Percentiles rank a stretch among this genome's conserved stretches.
phyloP scores from a whole-genome alignment of 257 asterid species.

The Parsonsia alboflavescens region DNA sequence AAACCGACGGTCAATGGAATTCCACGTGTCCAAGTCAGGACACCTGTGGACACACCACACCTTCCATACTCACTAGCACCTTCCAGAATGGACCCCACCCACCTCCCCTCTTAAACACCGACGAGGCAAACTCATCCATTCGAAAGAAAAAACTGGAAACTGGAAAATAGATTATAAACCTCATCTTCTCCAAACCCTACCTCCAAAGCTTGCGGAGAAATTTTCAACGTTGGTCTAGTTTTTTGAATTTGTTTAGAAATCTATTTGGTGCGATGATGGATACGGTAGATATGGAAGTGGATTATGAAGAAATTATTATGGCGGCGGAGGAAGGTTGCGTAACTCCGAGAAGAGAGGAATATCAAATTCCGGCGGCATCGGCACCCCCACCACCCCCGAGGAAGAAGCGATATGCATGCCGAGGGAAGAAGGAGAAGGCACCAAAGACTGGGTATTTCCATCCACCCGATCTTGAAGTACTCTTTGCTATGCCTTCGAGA shows the following conservation, averaged over 20 bases:
- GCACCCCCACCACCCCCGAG: slow-evolving; percentile 50
- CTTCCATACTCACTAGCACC: no score
- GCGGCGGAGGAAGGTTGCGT: slow-evolving; percentile 31
- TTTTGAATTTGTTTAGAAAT: neutral
- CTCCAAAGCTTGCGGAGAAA: no score
- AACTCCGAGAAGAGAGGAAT: slow-evolving; percentile 34
- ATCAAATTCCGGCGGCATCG: slow-evolving; percentile 33
- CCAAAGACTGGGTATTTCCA: slow-evolving; percentile 41
- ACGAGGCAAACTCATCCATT: no score
- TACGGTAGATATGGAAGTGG: neutral
- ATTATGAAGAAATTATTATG: neutral
- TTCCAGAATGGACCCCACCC: slow-evolving; percentile 31
- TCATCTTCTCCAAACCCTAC: neutral
- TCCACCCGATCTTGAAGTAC: slow-evolving; percentile 47
- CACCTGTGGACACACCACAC: no score
- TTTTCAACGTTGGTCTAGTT: neutral
- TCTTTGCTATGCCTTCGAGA: slow-evolving; percentile 30
- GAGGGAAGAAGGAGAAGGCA: slow-evolving; percentile 18
- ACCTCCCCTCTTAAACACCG: no score
- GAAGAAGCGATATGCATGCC: slow-evolving; percentile 26
- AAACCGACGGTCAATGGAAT: neutral
- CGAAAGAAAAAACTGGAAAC: no score
- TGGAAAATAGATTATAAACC: no score
- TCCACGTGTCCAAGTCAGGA: slow-evolving; percentile 14
- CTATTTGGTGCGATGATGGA: neutral